Evolutionary conservation across 257 asterid species (phyloP), one percentile per base, ranked within the genome.

Genomic region (Nicotiana benthamiana): DNA sequence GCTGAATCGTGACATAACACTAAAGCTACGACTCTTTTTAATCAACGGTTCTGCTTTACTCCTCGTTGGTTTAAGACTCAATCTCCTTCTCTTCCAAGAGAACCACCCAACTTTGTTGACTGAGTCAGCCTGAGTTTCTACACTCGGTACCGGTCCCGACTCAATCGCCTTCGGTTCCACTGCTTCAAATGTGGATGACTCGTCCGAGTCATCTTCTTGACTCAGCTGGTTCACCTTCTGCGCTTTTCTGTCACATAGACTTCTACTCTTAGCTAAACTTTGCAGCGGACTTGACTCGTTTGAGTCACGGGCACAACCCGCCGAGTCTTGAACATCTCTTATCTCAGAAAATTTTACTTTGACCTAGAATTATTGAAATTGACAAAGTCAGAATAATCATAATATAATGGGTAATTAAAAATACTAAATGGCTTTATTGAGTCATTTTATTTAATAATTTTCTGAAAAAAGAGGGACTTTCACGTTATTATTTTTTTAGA

Each of bases 71-170:
- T 84, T 90, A 36, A 91, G 81, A 82, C 94, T 89, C 81, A 92
- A 87, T 27, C 89, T 83, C 57, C 85, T 83, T 28, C 85, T 88
- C 82, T 86, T 92, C 95, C 95, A 88, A 12, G 92, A 83, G 70
- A 93, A 90, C 84, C 92, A 86, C 9, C 90, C 88, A 30, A 72
- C 81, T 78, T 87, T 93, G 85, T 87, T 90, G 81, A 79, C 83
- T 0, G 84, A 17, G 80, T 87, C 89, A n/a, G 59, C 9, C 28
- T n/a, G 81, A 22, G 60, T 15, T 30, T 60, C 65, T 57, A 84
- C 61, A 77, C 79, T 53, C 34, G 76, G 17, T 2, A 75, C 1
- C 43, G n/a, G 24, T 77, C 76, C 75, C 46, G 64, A 78, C 40
- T 75, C 75, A 27, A 62, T 81, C 6, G 54, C 26, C 82, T 62